Evolutionary conservation across 345 rosid genomes (phyloP).

Genomic region (Sapria himalayana): DNA sequence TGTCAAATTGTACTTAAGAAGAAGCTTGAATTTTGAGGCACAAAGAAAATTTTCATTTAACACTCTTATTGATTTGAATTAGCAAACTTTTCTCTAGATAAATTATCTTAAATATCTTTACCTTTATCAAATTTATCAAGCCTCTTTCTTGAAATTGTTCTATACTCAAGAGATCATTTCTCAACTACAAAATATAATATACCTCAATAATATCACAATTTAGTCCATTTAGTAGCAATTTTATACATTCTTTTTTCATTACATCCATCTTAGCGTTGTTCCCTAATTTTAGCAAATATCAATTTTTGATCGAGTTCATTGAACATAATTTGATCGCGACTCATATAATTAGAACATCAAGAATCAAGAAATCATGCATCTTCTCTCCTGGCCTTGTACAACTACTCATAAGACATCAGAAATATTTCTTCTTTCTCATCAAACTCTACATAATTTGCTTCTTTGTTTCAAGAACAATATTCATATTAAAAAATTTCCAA

Average conservation of each 20-base stretch:
- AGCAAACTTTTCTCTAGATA: neutral
- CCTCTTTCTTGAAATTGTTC: slow-evolving; percentile 2
- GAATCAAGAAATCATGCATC: slow-evolving; percentile 4
- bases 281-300: no score
- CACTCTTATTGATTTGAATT: neutral
- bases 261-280: neutral
- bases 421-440: slow-evolving; percentile 1
- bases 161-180: slow-evolving; percentile 3
- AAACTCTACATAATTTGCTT: neutral
- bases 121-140: neutral
- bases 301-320: no score
- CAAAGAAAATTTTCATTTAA: no score
- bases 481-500: slow-evolving; percentile 6
- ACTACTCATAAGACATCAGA: neutral
- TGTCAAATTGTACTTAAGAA: neutral
- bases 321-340: slow-evolving; percentile 6
- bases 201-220: neutral
- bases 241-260: neutral
- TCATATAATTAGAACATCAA: neutral
- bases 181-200: neutral
- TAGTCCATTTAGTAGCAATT: neutral
- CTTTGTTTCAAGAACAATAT: neutral
- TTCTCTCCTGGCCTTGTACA: rapidly evolving
- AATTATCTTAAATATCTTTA: neutral
- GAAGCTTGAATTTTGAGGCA: no score